Evolutionary conservation across 108 stramenopile species (phyloP).

Genomic region (Fistulifera pelliculosa): DNA sequence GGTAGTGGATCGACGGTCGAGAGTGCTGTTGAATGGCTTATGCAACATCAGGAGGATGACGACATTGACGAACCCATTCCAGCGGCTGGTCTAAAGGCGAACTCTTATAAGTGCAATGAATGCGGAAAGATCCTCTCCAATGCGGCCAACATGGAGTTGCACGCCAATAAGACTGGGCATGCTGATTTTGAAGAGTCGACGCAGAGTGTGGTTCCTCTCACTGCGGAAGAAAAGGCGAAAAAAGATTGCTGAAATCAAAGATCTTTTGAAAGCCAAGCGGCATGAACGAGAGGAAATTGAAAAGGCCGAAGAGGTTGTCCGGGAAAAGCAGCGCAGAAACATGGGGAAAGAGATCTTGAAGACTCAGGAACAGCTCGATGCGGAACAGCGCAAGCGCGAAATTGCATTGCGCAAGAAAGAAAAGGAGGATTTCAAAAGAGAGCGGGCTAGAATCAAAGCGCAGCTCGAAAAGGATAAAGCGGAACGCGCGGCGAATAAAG

Average conservation of each 20-base stretch:
- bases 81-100: constrained; percentile 32
- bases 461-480: constrained; percentile 89
- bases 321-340: constrained; percentile 73
- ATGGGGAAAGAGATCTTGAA: constrained; percentile 66
- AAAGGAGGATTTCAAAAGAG: constrained; percentile 60
- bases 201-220: constrained; percentile 53
- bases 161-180: constrained; percentile 87
- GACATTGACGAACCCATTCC: constrained; percentile 91
- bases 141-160: constrained; percentile 83
- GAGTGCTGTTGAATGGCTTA: constrained; percentile 92
- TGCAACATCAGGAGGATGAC: constrained; percentile 87
- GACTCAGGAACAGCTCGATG: constrained; percentile 83
- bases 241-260: constrained; percentile 88
- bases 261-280: constrained; percentile 64
- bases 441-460: constrained; percentile 81
- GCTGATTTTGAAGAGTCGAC: constrained; percentile 88
- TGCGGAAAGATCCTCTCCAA: constrained; percentile 74
- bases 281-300: constrained; percentile 78
- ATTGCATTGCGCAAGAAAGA: constrained; percentile 50
- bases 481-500: constrained; percentile 79
- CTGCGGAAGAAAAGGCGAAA: constrained; percentile 87
- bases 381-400: constrained; percentile 73
- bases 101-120: constrained; percentile 85
- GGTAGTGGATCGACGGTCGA: constrained; percentile 72
- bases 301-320: constrained; percentile 76